Conservation (phyloP, 169 alveolate genomes). For the Perkinsus olseni region DNA sequence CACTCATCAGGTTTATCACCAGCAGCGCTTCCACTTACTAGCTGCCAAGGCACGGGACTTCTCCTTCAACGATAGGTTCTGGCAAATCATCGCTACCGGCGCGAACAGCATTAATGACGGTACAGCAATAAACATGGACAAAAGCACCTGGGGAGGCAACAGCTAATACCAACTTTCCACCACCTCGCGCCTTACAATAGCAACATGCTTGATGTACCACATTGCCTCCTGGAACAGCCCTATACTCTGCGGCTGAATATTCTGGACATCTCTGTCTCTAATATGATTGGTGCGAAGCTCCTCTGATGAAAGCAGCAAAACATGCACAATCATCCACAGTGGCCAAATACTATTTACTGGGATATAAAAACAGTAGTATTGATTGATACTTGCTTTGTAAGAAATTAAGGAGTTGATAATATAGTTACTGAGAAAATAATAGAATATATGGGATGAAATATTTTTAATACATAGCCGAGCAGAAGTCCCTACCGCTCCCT, state of each 20-base stretch:
- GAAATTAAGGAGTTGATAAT: too few species aligned
- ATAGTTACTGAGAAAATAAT: too few species aligned
- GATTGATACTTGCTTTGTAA: too few species aligned
- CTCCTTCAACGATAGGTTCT: background rate
- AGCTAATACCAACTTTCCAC: too few species aligned
- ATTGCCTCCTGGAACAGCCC: background rate
- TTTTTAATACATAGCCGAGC: too few species aligned
- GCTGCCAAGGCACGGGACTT: background rate
- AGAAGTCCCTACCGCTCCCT: too few species aligned
- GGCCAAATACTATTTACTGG: too few species aligned
- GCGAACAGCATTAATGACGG: background rate
- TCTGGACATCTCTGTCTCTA: background rate
- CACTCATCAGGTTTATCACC: too few species aligned
- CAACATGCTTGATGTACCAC: background rate
- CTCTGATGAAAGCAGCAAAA: background rate
- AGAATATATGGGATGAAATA: too few species aligned
- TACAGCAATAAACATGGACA: background rate
- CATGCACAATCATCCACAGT: too few species aligned
- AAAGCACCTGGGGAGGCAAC: background rate
- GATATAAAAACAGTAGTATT: too few species aligned
- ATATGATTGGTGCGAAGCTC: background rate
- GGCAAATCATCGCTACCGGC: background rate
- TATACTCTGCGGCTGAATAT: background rate
- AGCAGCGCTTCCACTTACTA: background rate
- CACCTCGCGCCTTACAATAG: background rate